A percentile compares a stretch with the other conserved stretches of the same genome.
Evolutionary conservation across 2,329 filamentous ascomycete genomes (phyloP).

Genomic region (Exophiala sp.): DNA sequence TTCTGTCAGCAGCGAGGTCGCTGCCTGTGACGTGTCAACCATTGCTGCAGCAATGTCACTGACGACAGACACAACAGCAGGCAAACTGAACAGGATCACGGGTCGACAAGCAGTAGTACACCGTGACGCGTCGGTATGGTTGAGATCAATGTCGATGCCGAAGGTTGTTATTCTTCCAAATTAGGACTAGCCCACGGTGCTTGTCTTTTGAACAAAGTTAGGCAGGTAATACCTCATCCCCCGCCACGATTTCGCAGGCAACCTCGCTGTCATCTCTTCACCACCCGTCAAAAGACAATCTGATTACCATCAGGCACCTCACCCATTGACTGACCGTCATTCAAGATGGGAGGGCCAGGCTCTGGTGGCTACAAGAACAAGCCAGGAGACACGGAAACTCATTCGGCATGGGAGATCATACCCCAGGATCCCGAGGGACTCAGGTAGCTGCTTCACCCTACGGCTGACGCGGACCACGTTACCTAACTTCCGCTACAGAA

Average conservation of each 20-base stretch:
- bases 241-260: not conserved
- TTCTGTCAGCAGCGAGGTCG: constrained; percentile 71
- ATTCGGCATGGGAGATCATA: constrained; percentile 31
- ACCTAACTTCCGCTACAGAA: constrained; percentile 21
- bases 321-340: not conserved
- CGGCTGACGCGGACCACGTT: not conserved
- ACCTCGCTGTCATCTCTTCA: constrained; percentile 1
- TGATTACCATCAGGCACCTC: constrained; percentile 15
- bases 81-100: not conserved
- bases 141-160: no score
- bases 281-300: constrained; percentile 18
- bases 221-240: not conserved
- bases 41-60: constrained; percentile 11
- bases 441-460: constrained; percentile 18
- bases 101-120: not conserved
- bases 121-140: not conserved
- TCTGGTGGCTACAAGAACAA: constrained; percentile 30
- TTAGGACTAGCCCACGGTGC: not conserved
- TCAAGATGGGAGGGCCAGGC: constrained; percentile 28
- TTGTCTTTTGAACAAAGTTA: constrained; percentile 1
- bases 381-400: constrained; percentile 29
- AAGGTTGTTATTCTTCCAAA: not conserved
- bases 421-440: constrained; percentile 25
- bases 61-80: not conserved
- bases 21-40: constrained; percentile 31